Percentiles rank a stretch among this genome's conserved stretches.
These are phyloP conservation scores for Aspergillus bridgeri DNA, from an alignment of 495 filamentous ascomycete genomes.

Conservation along the genomic window DNA sequence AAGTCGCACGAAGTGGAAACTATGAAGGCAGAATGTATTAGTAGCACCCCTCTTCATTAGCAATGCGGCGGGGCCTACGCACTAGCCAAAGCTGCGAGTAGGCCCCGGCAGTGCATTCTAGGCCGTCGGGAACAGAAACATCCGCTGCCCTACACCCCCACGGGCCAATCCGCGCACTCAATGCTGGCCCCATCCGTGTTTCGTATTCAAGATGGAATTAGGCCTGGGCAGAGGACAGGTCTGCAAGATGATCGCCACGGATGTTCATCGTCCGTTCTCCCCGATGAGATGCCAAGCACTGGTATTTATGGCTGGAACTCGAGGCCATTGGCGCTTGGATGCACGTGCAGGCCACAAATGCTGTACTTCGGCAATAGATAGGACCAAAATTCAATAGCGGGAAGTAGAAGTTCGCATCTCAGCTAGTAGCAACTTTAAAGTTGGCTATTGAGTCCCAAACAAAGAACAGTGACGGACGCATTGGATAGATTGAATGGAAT, in stretches of 20 bases:
- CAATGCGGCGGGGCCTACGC: too few species aligned
- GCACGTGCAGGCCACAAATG: neutral
- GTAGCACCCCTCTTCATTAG: too few species aligned
- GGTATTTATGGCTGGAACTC: neutral
- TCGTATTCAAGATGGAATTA: neutral
- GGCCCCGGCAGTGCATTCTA: neutral
- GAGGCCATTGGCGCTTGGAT: neutral
- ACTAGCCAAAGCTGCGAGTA: neutral
- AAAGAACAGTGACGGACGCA: too few species aligned
- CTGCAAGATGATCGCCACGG: neutral
- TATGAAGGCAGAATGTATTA: too few species aligned
- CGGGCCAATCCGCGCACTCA: neutral
- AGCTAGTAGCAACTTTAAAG: too few species aligned
- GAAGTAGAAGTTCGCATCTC: too few species aligned
- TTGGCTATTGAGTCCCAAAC: too few species aligned
- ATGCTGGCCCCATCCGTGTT: neutral
- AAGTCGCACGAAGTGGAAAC: neutral
- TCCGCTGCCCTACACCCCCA: neutral
- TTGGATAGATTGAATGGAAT: too few species aligned
- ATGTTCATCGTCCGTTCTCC: neutral
- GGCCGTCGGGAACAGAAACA: neutral
- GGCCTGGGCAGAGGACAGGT: neutral
- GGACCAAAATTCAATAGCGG: too few species aligned
- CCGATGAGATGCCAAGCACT: too few species aligned
- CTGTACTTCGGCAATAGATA: too few species aligned